These are phyloP conservation scores for Talaromyces funiculosus DNA, from an alignment of 2,329 filamentous ascomycete species.

Conservation along the genomic window DNA sequence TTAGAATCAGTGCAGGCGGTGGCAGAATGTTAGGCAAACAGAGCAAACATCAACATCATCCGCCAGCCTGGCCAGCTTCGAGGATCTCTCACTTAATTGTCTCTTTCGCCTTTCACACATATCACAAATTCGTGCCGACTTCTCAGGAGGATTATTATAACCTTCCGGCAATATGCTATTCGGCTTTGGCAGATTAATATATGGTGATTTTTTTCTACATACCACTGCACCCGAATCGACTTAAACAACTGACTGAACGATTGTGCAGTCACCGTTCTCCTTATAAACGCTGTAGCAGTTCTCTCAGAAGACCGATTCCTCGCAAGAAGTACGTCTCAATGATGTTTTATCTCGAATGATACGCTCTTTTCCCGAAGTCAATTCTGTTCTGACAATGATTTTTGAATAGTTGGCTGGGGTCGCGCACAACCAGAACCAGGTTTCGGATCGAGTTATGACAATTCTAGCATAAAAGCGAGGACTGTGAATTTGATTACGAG, in stretches of 20 bases:
- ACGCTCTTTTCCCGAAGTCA: not conserved
- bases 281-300: constrained; percentile 89
- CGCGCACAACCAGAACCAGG: constrained; percentile 59
- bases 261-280: constrained; percentile 58
- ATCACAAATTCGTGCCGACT: not conserved
- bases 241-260: not conserved
- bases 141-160: not conserved
- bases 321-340: constrained; percentile 56
- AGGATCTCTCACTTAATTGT: not conserved
- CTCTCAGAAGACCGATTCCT: constrained; percentile 94
- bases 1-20: not conserved
- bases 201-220: constrained; percentile 47
- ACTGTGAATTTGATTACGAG: constrained; percentile 85
- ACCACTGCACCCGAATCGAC: not conserved
- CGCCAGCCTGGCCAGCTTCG: constrained; percentile 12
- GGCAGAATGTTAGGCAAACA: constrained; percentile 8
- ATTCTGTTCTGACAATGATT: constrained; percentile 2
- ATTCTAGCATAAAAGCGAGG: constrained; percentile 77
- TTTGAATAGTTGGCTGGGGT: constrained; percentile 68
- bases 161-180: constrained; percentile 55
- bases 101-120: not conserved
- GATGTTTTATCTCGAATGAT: not conserved
- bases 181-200: constrained; percentile 65
- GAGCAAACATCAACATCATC: constrained; percentile 10
- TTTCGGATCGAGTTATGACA: constrained; percentile 67